These are phyloP conservation scores for Anthostomella pinea DNA, from an alignment of 2,329 filamentous ascomycete species.

Conservation along the genomic window DNA sequence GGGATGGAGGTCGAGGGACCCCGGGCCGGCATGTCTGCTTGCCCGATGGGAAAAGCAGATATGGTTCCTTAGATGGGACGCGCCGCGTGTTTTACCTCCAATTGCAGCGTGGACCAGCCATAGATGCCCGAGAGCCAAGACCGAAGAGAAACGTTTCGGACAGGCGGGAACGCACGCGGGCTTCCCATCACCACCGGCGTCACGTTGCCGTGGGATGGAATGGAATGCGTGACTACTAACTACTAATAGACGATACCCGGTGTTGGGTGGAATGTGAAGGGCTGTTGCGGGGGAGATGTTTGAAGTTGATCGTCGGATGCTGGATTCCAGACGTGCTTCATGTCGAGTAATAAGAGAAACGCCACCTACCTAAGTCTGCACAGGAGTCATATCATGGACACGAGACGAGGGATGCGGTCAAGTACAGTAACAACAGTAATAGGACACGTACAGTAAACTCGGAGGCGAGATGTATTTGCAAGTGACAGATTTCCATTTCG, in stretches of 20 bases:
- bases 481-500: too few species aligned
- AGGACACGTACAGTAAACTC: too few species aligned
- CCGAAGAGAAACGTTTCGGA: constrained; percentile 21
- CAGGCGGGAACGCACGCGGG: too few species aligned
- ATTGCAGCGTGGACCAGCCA: constrained; percentile 6
- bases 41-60: constrained; percentile 18
- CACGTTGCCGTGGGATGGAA: constrained; percentile 12
- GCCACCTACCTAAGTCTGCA: too few species aligned
- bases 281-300: neutral
- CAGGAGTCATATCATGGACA: too few species aligned
- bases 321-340: neutral
- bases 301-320: neutral
- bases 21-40: constrained; percentile 4
- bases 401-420: too few species aligned
- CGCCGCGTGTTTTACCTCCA: constrained; percentile 12
- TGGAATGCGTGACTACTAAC: constrained; percentile 8
- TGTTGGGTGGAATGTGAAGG: neutral
- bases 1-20: neutral
- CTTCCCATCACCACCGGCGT: too few species aligned
- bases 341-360: too few species aligned
- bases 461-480: too few species aligned
- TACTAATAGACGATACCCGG: neutral
- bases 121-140: constrained; percentile 12
- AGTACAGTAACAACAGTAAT: too few species aligned
- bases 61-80: constrained; percentile 7